Evolutionary conservation across 768 basidiomycete genomes (phyloP).

Genomic region (Lentinus brumalis): DNA sequence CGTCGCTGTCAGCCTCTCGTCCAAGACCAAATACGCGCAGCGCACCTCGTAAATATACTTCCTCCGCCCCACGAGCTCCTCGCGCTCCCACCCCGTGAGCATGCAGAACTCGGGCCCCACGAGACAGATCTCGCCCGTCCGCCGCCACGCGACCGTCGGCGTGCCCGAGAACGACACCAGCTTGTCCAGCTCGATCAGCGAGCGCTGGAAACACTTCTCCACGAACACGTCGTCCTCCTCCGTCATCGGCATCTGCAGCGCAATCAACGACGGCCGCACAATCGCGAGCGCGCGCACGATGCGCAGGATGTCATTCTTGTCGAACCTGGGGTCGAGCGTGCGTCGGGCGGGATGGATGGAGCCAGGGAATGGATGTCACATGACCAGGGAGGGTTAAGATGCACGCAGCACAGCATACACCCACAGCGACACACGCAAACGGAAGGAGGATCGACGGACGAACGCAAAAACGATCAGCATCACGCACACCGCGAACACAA

Average conservation of each 20-base stretch:
- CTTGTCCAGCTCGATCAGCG: constrained; percentile 93
- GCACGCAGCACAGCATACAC: constrained; percentile 10
- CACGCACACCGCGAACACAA: constrained; percentile 9
- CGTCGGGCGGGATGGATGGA: no score
- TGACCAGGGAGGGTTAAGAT: not conserved
- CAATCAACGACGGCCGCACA: constrained; percentile 95
- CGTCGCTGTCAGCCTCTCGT: not conserved
- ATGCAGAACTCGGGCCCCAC: constrained; percentile 96
- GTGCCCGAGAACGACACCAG: constrained; percentile 96
- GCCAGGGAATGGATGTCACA: not conserved
- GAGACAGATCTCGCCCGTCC: constrained; percentile 97
- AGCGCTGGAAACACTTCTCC: constrained; percentile 93
- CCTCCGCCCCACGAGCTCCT: constrained; percentile 66
- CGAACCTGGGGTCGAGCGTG: constrained; percentile 60
- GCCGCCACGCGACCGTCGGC: constrained; percentile 95
- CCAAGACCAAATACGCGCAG: constrained; percentile 11
- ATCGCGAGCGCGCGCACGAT: constrained; percentile 94
- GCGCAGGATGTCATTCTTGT: constrained; percentile 93
- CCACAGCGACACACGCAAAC: not conserved
- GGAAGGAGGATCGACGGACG: constrained; percentile 1
- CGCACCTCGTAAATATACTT: constrained; percentile 70
- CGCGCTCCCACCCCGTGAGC: constrained; percentile 87
- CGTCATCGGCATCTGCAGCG: constrained; percentile 95
- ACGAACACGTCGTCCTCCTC: constrained; percentile 96
- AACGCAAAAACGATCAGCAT: constrained; percentile 21